Percentiles rank a stretch among this genome's conserved stretches.
These are phyloP conservation scores for Plantago coronopus DNA, from an alignment of 305 asterid species.

Conservation along the genomic window DNA sequence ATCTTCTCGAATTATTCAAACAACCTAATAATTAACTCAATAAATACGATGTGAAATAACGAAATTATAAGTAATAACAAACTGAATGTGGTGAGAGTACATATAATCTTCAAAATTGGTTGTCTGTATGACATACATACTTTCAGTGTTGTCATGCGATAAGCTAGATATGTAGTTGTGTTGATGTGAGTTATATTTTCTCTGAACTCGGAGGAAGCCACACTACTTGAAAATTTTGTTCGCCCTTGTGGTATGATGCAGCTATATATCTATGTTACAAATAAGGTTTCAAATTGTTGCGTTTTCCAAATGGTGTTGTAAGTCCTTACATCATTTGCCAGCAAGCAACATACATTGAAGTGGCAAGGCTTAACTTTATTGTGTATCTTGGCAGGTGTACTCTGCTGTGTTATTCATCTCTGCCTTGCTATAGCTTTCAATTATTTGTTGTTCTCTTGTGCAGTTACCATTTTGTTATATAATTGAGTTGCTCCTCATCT, in stretches of 20 bases:
- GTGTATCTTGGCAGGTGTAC: slow-evolving; percentile 14
- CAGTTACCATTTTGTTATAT: slow-evolving; percentile 6
- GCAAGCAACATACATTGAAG: slow-evolving; percentile 54
- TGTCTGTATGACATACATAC: too few relatives aligned
- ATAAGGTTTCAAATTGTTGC: slow-evolving; percentile 35
- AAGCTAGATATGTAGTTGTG: not conserved
- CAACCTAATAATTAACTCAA: too few relatives aligned
- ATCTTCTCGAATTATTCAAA: too few relatives aligned
- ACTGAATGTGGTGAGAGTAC: too few relatives aligned
- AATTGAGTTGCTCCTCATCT: slow-evolving; percentile 21
- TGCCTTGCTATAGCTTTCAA: slow-evolving; percentile 31
- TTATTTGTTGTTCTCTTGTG: not conserved
- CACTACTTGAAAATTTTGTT: not conserved
- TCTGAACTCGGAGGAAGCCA: not conserved
- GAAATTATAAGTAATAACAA: too few relatives aligned
- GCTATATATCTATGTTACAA: not conserved
- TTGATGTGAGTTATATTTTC: not conserved
- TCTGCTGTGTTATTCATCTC: slow-evolving; percentile 21
- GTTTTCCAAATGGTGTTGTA: slow-evolving; percentile 45
- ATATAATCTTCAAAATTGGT: too few relatives aligned
- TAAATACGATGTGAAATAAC: too few relatives aligned
- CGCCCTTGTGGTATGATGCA: slow-evolving; percentile 6
- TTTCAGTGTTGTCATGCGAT: not conserved
- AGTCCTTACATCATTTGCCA: slow-evolving; percentile 48
- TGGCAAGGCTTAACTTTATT: slow-evolving; percentile 31